Base-by-base conservation (phyloP, 441 rosid species). In the Metrosideros polymorpha region DNA sequence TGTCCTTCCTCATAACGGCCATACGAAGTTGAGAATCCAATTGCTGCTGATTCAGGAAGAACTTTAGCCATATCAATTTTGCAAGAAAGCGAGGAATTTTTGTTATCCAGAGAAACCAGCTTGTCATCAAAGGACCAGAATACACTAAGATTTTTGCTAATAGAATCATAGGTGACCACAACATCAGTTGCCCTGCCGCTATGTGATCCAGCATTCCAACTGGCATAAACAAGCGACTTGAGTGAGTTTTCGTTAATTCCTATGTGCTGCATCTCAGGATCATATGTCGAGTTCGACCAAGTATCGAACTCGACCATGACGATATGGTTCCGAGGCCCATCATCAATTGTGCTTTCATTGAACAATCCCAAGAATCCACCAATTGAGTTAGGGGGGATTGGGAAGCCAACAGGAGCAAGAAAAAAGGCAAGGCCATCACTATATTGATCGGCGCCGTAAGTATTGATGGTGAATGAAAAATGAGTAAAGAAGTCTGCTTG, bases 211-310 rank as follows among this genome's bases (percentile, higher is more conserved):
- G 42, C 3, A 61, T 61, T 0, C 42, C 75, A 61, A 1, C 29
- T 0, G 29, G 59, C 4, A 17, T 25, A 10, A 25, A 1, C 1
- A 59, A 3, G 22, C 1, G 39, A 15, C 0, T 0, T 0, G 71
- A 7, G 39, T 15, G 71, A 59, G 6, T 59, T 15, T 0, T 0
- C 7, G 42, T 30, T 17, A 42, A 61, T 61, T 30, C 42, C 75
- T 30, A 61, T 30, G 24, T 61, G 75, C 12, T 17, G 0, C 42
- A 0, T 4, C 2, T 1, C 1, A 7, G 75, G 75, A 61, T 59
- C 71, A 59, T 0, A 59, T 14, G 4, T 3, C 1, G 1, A 1
- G 10, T 59, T 59, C 22, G 0, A 0, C 1, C 0, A 0, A 61
- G 39, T 61, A 61, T 61, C 24, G 12, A 30, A 61, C 42, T 61